Conservation (phyloP, 345 rosid species). For the Eucalyptus brandiana region DNA sequence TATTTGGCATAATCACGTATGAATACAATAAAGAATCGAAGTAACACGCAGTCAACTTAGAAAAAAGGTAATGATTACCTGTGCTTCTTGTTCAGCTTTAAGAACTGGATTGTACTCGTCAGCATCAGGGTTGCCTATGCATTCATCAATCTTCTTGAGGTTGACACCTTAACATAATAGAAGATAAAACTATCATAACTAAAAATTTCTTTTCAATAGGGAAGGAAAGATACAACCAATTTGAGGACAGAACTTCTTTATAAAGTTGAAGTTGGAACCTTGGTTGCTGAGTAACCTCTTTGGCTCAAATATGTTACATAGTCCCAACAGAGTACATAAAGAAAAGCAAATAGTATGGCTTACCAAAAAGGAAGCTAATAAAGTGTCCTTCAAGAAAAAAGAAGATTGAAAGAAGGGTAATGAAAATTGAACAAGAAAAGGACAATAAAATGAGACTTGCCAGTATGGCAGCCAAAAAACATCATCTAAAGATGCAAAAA, state of each 20-base stretch:
- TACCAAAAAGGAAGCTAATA: background rate
- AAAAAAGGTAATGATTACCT: background rate
- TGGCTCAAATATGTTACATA: background rate
- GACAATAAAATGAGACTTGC: background rate
- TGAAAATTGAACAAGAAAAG: background rate
- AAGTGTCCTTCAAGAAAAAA: background rate
- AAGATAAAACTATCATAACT: background rate
- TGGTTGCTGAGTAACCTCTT: background rate
- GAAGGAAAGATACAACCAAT: background rate
- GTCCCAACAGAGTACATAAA: background rate
- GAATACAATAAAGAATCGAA: background rate
- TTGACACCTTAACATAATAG: background rate
- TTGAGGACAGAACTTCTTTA: background rate
- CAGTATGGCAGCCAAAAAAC: background rate
- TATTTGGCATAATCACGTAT: background rate
- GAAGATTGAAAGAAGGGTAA: background rate
- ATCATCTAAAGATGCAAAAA: background rate
- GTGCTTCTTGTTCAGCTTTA: constrained; percentile 29
- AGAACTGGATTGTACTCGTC: constrained; percentile 16
- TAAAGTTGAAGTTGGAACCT: background rate
- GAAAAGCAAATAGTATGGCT: background rate
- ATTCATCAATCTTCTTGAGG: constrained; percentile 20
- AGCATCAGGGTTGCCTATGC: constrained; percentile 23
- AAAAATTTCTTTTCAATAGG: background rate
- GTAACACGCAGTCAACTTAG: background rate